Evolutionary conservation across 768 basidiomycete species (phyloP).

Genomic region (Infundibulicybe gibba): DNA sequence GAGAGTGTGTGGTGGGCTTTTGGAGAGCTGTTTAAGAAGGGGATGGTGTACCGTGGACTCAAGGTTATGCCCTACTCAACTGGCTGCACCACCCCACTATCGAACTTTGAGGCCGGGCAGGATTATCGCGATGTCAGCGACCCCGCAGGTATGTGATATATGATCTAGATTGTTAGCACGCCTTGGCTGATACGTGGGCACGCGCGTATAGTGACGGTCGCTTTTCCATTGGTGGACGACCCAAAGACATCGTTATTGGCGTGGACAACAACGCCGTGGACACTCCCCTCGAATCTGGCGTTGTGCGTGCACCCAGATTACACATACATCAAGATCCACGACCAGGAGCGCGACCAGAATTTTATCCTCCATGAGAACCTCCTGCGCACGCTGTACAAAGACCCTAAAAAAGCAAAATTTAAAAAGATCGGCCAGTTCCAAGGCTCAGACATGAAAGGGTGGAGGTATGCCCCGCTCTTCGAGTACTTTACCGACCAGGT

Average conservation of each 20-base stretch:
- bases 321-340: constrained; percentile 95
- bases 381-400: constrained; percentile 88
- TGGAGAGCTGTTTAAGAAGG: constrained; percentile 87
- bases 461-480: constrained; percentile 93
- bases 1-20: constrained; percentile 99
- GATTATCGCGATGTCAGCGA: constrained; percentile 93
- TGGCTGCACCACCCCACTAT: constrained; percentile 91
- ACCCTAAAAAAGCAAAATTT: constrained; percentile 94
- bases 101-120: constrained; percentile 95
- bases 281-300: constrained; percentile 90
- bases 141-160: constrained; percentile 65
- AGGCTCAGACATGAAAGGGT: constrained; percentile 92
- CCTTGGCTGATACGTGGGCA: not conserved
- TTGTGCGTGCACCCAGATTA: constrained; percentile 96
- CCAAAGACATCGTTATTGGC: constrained; percentile 86
- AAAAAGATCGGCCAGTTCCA: constrained; percentile 87
- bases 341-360: constrained; percentile 79
- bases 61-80: constrained; percentile 98
- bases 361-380: constrained; percentile 91
- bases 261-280: constrained; percentile 99
- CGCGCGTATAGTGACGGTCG: constrained; percentile 66
- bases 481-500: constrained; percentile 97
- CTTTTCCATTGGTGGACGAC: constrained; percentile 93
- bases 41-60: constrained; percentile 88
- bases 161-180: not conserved